Evolutionary conservation across 2,329 filamentous ascomycete species (phyloP).

Genomic region (Scedosporium apiospermum): DNA sequence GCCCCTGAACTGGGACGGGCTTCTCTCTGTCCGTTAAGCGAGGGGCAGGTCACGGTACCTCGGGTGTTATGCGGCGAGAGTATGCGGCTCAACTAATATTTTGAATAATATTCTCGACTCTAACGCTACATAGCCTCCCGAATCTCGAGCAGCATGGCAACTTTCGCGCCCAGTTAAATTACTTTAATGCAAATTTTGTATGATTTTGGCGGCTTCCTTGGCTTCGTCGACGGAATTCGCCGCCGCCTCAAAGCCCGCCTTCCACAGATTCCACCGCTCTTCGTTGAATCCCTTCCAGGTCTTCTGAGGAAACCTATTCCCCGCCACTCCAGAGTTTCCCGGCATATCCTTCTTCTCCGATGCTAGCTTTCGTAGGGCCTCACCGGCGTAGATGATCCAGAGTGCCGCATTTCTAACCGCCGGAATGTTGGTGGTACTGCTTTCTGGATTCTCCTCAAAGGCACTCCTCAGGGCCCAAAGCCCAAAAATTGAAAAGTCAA

Average conservation of each 20-base stretch:
- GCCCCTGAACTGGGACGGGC: no score
- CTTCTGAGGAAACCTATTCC: conserved; percentile 11
- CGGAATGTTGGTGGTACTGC: background rate
- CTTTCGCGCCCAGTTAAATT: background rate
- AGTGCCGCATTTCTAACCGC: conserved; percentile 14
- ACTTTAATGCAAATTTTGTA: background rate
- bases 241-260: conserved; percentile 10
- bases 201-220: background rate
- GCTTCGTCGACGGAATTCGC: background rate
- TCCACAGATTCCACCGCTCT: conserved; percentile 17
- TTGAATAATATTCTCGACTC: no score
- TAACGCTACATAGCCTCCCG: no score
- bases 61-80: no score
- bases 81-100: no score
- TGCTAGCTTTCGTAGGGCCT: conserved; percentile 11
- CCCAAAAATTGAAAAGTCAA: conserved; percentile 17
- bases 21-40: no score
- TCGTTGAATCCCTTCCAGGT: conserved; percentile 18
- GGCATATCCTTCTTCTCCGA: conserved; percentile 7
- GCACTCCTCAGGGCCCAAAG: conserved; percentile 19
- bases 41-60: no score
- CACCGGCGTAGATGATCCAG: conserved; percentile 14
- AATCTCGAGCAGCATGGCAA: background rate
- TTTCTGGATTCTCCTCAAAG: conserved; percentile 14
- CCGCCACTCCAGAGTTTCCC: conserved; percentile 11